A percentile compares a stretch with the other conserved stretches of the same genome.
These are phyloP conservation scores for Clohesyomyces aquaticus DNA, from an alignment of 495 filamentous ascomycete species.

Conservation along the genomic window DNA sequence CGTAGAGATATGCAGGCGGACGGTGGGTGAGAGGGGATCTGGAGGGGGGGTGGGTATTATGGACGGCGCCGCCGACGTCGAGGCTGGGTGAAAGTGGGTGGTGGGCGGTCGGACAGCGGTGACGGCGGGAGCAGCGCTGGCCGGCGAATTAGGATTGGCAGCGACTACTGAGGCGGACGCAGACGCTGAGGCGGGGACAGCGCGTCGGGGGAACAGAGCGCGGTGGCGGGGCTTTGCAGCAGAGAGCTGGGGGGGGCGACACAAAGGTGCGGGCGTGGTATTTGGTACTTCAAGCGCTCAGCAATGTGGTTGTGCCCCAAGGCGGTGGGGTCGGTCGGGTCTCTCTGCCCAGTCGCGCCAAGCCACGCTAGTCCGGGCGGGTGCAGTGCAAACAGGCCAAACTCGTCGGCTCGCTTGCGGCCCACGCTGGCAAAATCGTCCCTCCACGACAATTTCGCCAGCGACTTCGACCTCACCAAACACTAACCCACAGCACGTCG, in stretches of 20 bases:
- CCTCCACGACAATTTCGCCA: conserved; percentile 15
- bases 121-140: conserved; percentile 7
- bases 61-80: conserved; percentile 37
- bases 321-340: conserved; percentile 1
- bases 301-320: conserved; percentile 1
- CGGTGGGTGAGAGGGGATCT: conserved; percentile 1
- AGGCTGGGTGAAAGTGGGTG: conserved; percentile 31
- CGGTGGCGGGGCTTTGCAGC: too few relatives aligned
- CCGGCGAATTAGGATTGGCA: not conserved
- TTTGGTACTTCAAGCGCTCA: conserved; percentile 9
- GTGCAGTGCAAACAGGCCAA: not conserved
- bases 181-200: not conserved
- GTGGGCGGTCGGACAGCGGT: conserved; percentile 16
- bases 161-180: not conserved
- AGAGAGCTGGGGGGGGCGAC: not conserved
- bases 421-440: conserved; percentile 6
- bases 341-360: not conserved
- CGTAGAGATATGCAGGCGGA: not conserved
- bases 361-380: not conserved
- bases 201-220: not conserved
- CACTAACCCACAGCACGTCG: conserved; percentile 35
- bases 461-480: conserved; percentile 7
- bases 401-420: conserved; percentile 6
- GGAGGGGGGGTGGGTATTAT: not conserved
- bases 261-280: not conserved